phyloP scores from a whole-genome alignment of 306 rosid genomes.

The Acacia crassicarpa region DNA sequence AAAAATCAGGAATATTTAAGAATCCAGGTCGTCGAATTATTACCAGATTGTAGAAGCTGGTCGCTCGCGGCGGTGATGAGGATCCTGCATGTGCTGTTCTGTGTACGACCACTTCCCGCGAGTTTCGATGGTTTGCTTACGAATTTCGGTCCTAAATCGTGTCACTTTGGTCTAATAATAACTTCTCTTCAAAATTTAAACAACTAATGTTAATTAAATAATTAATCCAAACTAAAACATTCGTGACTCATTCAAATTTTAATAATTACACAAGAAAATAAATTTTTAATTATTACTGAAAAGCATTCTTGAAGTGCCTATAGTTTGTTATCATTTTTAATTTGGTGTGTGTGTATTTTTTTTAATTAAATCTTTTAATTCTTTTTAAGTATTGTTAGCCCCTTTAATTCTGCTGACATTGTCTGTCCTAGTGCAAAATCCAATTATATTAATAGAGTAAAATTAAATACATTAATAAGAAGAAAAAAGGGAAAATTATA shows the following conservation, averaged over 20 bases:
- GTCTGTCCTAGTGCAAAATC: accelerated
- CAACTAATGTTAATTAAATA: background rate
- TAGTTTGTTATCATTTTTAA: no score
- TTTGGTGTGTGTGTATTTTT: no score
- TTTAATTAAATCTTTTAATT: no score
- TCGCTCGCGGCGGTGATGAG: background rate
- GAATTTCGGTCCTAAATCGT: background rate
- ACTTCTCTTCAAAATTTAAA: background rate
- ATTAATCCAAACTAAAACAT: background rate
- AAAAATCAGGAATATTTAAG: background rate
- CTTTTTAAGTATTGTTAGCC: no score
- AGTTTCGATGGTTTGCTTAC: background rate
- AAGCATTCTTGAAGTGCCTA: no score
- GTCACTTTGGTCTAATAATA: background rate
- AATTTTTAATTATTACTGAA: no score
- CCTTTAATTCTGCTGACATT: no score
- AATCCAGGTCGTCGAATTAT: background rate
- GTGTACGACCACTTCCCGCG: background rate
- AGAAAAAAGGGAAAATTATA: no score
- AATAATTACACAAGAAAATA: no score
- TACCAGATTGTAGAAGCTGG: background rate
- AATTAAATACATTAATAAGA: no score
- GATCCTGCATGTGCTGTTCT: background rate
- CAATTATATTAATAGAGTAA: no score
- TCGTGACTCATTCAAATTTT: background rate